These are phyloP conservation scores for Xylariaceae sp. DNA, from an alignment of 2,329 filamentous ascomycete genomes.

Conservation along the genomic window DNA sequence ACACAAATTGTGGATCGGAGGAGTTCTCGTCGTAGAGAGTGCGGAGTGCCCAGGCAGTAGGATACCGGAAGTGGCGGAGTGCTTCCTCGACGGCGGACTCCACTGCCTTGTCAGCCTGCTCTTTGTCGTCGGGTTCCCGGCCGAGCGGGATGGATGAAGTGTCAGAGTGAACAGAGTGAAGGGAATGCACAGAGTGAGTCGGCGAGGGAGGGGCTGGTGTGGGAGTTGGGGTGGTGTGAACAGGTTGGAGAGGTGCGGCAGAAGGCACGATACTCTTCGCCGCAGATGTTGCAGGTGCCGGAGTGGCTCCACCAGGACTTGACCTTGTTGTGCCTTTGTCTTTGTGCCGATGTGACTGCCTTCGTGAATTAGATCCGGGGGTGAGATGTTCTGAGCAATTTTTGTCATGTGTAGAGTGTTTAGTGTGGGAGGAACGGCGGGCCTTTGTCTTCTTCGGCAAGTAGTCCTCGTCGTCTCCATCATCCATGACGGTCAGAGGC, in stretches of 20 bases:
- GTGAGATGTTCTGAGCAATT: not conserved
- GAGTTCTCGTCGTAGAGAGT: slow-evolving; percentile 59
- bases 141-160: slow-evolving; percentile 3
- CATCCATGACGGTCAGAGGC: slow-evolving; percentile 27
- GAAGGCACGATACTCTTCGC: not conserved
- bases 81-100: slow-evolving; percentile 59
- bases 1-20: slow-evolving; percentile 49
- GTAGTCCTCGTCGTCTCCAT: slow-evolving; percentile 44
- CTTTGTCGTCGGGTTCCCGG: slow-evolving; percentile 37
- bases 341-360: slow-evolving; percentile 26
- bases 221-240: slow-evolving; percentile 6
- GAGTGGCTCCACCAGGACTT: slow-evolving; percentile 18
- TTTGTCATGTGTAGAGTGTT: not conserved
- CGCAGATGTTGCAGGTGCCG: not conserved
- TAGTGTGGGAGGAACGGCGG: slow-evolving; percentile 15
- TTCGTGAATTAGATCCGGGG: slow-evolving; percentile 19
- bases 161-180: slow-evolving; percentile 14
- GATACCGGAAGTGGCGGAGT: slow-evolving; percentile 54
- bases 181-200: slow-evolving; percentile 6
- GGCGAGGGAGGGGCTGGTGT: slow-evolving; percentile 6
- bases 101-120: slow-evolving; percentile 51
- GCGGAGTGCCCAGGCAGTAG: slow-evolving; percentile 61
- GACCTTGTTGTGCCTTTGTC: slow-evolving; percentile 25
- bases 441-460: slow-evolving; percentile 37
- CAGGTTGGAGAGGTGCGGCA: not conserved